These are phyloP conservation scores for Vicia sativa DNA, from an alignment of 306 rosid species.

Conservation along the genomic window DNA sequence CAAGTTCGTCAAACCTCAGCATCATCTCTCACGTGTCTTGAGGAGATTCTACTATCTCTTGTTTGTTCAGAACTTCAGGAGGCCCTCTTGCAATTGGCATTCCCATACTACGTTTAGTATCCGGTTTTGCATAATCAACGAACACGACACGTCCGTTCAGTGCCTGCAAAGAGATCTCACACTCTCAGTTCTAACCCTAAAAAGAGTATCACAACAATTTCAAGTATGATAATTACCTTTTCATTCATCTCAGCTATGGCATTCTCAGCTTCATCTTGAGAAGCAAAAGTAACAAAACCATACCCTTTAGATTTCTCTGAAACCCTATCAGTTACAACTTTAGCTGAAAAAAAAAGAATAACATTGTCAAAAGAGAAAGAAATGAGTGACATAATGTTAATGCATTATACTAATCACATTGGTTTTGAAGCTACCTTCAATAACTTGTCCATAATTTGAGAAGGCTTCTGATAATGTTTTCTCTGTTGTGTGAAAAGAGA, in stretches of 20 bases:
- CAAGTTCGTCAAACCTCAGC: constrained; percentile 4
- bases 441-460: constrained; percentile 76
- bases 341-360: constrained; percentile 54
- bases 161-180: constrained; percentile 51
- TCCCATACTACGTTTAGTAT: constrained; percentile 38
- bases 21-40: constrained; percentile 14
- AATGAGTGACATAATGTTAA: constrained; percentile 18
- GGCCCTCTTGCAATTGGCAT: constrained; percentile 93
- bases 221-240: constrained; percentile 50
- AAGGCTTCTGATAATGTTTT: constrained; percentile 75
- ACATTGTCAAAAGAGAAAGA: constrained; percentile 25
- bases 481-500: constrained; percentile 72
- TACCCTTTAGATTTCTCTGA: constrained; percentile 85
- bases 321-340: constrained; percentile 69
- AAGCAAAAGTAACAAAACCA: constrained; percentile 88
- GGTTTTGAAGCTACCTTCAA: constrained; percentile 64
- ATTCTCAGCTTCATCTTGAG: constrained; percentile 76
- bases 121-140: constrained; percentile 83
- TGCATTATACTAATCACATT: constrained; percentile 10
- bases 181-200: constrained; percentile 38
- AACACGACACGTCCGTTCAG: constrained; percentile 84
- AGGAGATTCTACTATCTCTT: constrained; percentile 36
- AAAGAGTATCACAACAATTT: not conserved
- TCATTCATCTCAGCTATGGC: constrained; percentile 82
- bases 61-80: constrained; percentile 46